A percentile compares a stretch with the other conserved stretches of the same genome.
Evolutionary conservation across 805 yeast species (phyloP).

Genomic region (Peterozyma xylosa): DNA sequence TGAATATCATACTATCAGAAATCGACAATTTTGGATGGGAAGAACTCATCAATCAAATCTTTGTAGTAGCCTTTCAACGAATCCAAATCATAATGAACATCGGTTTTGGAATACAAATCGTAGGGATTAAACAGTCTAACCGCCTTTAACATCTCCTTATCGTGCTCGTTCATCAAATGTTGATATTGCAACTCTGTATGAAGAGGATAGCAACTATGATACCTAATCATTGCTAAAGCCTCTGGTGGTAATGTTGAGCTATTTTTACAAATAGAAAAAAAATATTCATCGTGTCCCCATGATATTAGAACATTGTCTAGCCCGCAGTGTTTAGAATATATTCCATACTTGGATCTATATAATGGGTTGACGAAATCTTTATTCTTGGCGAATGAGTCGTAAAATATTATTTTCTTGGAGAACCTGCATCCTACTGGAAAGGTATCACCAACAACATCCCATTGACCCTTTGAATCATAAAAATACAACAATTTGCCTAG

Average conservation of each 20-base stretch:
- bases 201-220: constrained; percentile 74
- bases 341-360: constrained; percentile 59
- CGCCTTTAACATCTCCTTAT: constrained; percentile 50
- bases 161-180: constrained; percentile 58
- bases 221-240: constrained; percentile 67
- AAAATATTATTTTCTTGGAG: constrained; percentile 50
- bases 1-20: constrained; percentile 26
- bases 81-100: constrained; percentile 37
- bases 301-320: constrained; percentile 63
- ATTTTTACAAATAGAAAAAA: constrained; percentile 63
- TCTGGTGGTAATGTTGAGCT: constrained; percentile 59
- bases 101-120: constrained; percentile 60
- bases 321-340: constrained; percentile 59
- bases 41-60: constrained; percentile 60
- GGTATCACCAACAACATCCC: constrained; percentile 80
- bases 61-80: constrained; percentile 49
- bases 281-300: constrained; percentile 78
- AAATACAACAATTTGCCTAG: constrained; percentile 63
- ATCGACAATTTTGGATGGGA: constrained; percentile 49
- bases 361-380: constrained; percentile 59
- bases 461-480: constrained; percentile 66
- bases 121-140: constrained; percentile 63
- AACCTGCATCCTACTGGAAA: constrained; percentile 69
- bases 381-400: constrained; percentile 51
- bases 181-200: constrained; percentile 63